Percentiles rank a stretch among this genome's conserved stretches.
These are phyloP conservation scores for Diplodia sapinea DNA, from an alignment of 2,329 filamentous ascomycete species.

Conservation along the genomic window DNA sequence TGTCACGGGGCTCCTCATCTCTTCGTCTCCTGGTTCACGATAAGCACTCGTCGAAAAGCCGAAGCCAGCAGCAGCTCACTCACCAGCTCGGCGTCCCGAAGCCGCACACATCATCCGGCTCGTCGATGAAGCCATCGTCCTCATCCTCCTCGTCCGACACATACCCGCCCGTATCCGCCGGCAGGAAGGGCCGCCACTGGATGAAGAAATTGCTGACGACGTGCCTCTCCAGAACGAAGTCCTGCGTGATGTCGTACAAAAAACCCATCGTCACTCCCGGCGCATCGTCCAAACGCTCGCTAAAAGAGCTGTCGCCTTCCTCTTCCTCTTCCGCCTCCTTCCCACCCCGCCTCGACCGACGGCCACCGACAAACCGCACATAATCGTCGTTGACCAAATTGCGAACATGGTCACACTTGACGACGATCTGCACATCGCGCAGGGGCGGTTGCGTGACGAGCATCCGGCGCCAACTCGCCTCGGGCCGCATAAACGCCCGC, in stretches of 20 bases:
- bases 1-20: constrained; percentile 15
- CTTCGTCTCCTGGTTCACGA: background rate
- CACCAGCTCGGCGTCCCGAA: constrained; percentile 25
- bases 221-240: constrained; percentile 13
- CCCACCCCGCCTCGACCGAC: background rate
- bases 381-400: constrained; percentile 18
- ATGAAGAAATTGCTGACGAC: constrained; percentile 23
- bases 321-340: background rate
- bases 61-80: background rate
- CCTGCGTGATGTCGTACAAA: constrained; percentile 19
- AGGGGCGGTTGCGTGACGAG: constrained; percentile 25
- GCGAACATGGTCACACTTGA: constrained; percentile 21
- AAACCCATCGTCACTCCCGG: constrained; percentile 17
- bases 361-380: constrained; percentile 1
- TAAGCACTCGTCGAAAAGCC: background rate
- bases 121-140: constrained; percentile 15
- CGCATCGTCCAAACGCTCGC: background rate
- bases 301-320: background rate
- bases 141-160: constrained; percentile 12
- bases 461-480: constrained; percentile 30
- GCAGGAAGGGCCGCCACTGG: constrained; percentile 15
- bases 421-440: constrained; percentile 13
- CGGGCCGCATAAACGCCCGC: constrained; percentile 12
- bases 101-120: constrained; percentile 18
- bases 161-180: constrained; percentile 11